Evolutionary conservation across 2,329 filamentous ascomycete species (phyloP).

Genomic region (Teratosphaeriaceae sp.): DNA sequence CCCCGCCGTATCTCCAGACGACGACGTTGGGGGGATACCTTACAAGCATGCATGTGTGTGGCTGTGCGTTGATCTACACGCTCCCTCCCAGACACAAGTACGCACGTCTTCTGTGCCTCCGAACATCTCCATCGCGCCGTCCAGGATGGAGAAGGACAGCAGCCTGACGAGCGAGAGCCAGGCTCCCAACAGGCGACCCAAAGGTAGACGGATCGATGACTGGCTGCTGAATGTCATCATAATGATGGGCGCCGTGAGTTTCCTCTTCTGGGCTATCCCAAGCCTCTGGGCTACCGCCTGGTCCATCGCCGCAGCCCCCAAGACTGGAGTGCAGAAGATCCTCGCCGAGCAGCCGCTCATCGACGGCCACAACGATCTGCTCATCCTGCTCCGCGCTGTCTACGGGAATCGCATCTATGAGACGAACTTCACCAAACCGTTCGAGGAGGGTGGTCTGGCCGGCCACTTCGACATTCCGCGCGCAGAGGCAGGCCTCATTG

Average conservation of each 20-base stretch:
- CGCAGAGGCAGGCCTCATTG: slow-evolving; percentile 62
- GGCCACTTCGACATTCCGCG: slow-evolving; percentile 76
- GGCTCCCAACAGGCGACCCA: neutral
- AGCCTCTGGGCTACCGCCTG: neutral
- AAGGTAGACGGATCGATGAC: neutral
- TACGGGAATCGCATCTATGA: slow-evolving; percentile 73
- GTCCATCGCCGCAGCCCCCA: neutral
- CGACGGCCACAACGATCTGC: slow-evolving; percentile 85
- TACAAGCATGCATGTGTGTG: too few relatives aligned
- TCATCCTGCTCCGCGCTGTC: slow-evolving; percentile 59
- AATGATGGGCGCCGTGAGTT: neutral
- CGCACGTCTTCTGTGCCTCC: too few relatives aligned
- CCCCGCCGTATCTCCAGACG: too few relatives aligned
- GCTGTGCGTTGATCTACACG: too few relatives aligned
- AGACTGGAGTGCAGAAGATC: slow-evolving; percentile 14
- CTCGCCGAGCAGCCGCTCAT: slow-evolving; percentile 24
- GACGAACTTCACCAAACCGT: slow-evolving; percentile 61
- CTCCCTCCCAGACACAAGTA: too few relatives aligned
- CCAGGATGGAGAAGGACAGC: neutral
- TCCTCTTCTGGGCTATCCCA: too few relatives aligned
- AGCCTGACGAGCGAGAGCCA: neutral
- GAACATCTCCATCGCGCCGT: too few relatives aligned
- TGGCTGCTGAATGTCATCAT: neutral
- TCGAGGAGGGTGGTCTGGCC: slow-evolving; percentile 61
- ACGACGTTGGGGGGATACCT: too few relatives aligned